These are phyloP conservation scores for Botrytis byssoidea DNA, from an alignment of 2,329 filamentous ascomycete genomes.

Conservation along the genomic window DNA sequence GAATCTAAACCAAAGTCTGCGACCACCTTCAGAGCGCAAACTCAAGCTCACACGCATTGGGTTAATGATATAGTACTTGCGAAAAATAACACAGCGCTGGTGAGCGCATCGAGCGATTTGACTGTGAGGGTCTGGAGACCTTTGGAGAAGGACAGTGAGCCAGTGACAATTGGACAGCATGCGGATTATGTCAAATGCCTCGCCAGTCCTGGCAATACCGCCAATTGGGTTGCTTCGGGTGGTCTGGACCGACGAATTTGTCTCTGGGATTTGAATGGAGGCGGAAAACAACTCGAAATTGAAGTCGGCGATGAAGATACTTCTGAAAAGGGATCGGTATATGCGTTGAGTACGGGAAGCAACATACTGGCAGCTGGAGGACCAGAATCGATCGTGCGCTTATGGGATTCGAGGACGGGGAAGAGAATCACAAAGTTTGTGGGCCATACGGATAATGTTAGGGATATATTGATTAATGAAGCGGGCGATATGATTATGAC, in stretches of 20 bases:
- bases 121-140: constrained; percentile 80
- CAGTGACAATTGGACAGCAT: constrained; percentile 84
- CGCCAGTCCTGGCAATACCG: constrained; percentile 67
- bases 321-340: constrained; percentile 89
- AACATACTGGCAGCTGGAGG: constrained; percentile 88
- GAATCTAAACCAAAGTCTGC: constrained; percentile 45
- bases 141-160: constrained; percentile 59
- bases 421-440: constrained; percentile 95
- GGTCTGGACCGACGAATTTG: constrained; percentile 90
- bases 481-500: constrained; percentile 90
- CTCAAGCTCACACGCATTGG: constrained; percentile 76
- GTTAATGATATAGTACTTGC: constrained; percentile 72
- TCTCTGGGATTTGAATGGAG: constrained; percentile 89
- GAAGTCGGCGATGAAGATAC: constrained; percentile 80
- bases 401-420: constrained; percentile 88
- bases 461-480: constrained; percentile 85
- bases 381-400: constrained; percentile 85
- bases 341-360: constrained; percentile 78
- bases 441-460: constrained; percentile 91
- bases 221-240: constrained; percentile 89
- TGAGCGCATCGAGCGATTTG: constrained; percentile 72
- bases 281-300: constrained; percentile 82
- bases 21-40: constrained; percentile 58
- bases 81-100: constrained; percentile 62
- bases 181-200: constrained; percentile 96